Evolutionary conservation across 768 basidiomycete genomes (phyloP), one percentile per base, ranked within the genome.

Genomic region (Clavulina sp.): DNA sequence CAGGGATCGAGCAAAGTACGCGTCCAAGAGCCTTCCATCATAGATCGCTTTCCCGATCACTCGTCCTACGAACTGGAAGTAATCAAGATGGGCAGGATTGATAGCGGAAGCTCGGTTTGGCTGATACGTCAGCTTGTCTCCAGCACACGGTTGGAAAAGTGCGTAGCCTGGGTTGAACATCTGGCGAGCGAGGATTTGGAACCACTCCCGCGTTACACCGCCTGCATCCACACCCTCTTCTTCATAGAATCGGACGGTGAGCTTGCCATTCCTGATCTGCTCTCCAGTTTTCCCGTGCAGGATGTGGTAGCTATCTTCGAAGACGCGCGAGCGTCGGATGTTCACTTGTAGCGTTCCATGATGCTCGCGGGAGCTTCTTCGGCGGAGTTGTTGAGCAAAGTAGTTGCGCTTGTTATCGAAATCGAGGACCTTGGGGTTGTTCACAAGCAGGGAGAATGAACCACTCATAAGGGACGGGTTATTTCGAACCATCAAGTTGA

Each of bases 101-200:
- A 95, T 84, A 75, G 78, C 81, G 2, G 86, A 88, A 54, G 87
- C 82, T 63, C 87, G 84, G 69, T 89, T 88, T 1, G 93, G 92
- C 65, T 97, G 95, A 61, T 97, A 99, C 1, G 93, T 95, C 49
- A 86, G 74, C 59, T 80, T 78, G 65, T 95, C 95, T 3, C 89
- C 92, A 0, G 89, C 91, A 62, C 89, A 95, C 18, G 95, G 93
- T 62, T 97, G 89, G 77, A 99, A 99, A 26, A 97, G 74, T 3
- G 91, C 93, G 59, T 95, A 95, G 67, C 93, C 88, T 24, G 95
- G 93, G 64, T 99, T 89, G 67, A 99, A 99, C 84, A 99, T 99
- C 64, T 95, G 91, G 48, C 91, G 76, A 1, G 95, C 92, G 18
- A 99, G 78, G 49, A 95, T 93, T 60, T 91, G 86, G 80, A 92